Conservation (phyloP, 345 rosid genomes). For the Lenwebbia sp. region DNA sequence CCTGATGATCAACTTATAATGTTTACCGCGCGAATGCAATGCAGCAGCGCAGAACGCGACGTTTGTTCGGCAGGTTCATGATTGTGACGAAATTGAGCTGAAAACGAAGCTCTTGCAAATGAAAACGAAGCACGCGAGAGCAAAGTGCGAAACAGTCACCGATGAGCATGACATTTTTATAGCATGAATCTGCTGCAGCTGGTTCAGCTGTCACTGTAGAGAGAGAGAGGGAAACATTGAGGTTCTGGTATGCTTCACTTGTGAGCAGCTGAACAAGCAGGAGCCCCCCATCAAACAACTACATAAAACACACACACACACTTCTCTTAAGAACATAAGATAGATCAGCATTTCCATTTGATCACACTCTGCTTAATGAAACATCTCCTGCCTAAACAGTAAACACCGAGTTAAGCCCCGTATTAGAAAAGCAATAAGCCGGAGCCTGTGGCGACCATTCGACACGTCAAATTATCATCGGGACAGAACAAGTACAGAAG, state of each 20-base stretch:
- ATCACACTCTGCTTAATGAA: neutral
- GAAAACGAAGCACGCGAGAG: neutral
- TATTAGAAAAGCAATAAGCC: neutral
- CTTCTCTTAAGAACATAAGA: neutral
- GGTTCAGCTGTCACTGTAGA: too few relatives aligned
- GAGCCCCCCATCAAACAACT: neutral
- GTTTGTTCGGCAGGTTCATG: neutral
- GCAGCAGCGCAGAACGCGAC: neutral
- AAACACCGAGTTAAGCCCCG: too few relatives aligned
- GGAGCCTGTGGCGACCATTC: neutral
- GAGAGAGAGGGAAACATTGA: too few relatives aligned
- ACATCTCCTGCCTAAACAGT: neutral
- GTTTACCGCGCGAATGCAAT: neutral
- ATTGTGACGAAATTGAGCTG: neutral
- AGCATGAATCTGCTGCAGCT: neutral
- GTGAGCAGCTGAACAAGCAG: neutral
- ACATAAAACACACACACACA: neutral
- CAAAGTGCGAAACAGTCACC: neutral
- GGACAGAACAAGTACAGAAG: neutral
- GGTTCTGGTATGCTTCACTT: neutral
- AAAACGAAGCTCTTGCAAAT: neutral
- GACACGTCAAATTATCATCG: too few relatives aligned
- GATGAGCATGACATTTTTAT: neutral
- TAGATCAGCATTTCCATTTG: neutral
- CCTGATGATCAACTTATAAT: neutral